Evolutionary conservation across 2,329 filamentous ascomycete genomes (phyloP), one percentile per base, ranked within the genome.

Genomic region (Ramularia collo-cygni): DNA sequence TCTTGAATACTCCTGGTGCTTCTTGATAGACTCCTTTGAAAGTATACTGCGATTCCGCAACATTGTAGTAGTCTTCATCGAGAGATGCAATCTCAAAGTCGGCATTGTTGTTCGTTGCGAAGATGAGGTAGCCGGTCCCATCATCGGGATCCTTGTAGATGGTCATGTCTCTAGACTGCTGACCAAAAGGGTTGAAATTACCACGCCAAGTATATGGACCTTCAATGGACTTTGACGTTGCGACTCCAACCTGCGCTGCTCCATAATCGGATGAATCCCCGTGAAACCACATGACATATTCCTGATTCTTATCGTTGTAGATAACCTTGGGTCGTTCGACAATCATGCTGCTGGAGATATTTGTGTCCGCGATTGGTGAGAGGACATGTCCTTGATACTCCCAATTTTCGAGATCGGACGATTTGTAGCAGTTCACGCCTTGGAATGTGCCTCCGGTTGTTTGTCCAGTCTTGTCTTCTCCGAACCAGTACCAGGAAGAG

Each of bases 221-320:
- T 48, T 79, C 83, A 0, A 83, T 74, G 0, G 63, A 67, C 44
- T 70, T 64, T 0, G 73, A 70, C 0, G 72, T 78, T 0, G 80
- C 81, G 4, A 84, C 76, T 0, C 79, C 81, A 1, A 79, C 76
- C 40, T 74, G 76, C 0, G 80, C 81, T 26, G 82, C 79, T 1
- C 67, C 69, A 49, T 84, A 84, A 53, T 69, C 69, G 19, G 65
- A 65, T 40, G 64, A 70, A 53, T 85, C 80, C 35, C 83, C 81
- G 54, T 84, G 80, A 66, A 83, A 69, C 66, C 76, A 83, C 58
- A 84, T 63, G n/a, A 84, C 79, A 58, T 79, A 85, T 47, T 78
- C 76, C 4, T 59, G 52, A 0, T 79, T 83, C n/a, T 64, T 62
- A 10, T 77, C 73, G 48, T 84, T 84, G 63, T 76, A 82, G 4